Percentiles rank a stretch among this genome's conserved stretches.
These are phyloP conservation scores for Termitomyces sp. DNA, from an alignment of 768 basidiomycete genomes.

Conservation along the genomic window DNA sequence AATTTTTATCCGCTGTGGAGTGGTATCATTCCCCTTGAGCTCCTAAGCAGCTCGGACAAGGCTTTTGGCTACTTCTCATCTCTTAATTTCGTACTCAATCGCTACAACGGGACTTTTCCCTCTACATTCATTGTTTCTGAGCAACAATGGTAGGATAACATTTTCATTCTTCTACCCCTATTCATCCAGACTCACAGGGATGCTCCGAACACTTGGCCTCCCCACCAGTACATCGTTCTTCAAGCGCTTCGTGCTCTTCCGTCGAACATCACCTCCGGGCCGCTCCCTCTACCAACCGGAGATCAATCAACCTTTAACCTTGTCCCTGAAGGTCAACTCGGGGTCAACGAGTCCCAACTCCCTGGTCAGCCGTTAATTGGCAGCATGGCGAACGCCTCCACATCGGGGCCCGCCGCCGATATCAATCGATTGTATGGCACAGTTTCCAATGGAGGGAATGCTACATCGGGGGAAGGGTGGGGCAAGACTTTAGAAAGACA, in stretches of 20 bases:
- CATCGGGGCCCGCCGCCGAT: conserved; percentile 51
- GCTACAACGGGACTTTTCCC: conserved; percentile 86
- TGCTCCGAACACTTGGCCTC: conserved; percentile 86
- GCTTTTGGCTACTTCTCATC: conserved; percentile 71
- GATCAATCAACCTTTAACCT: conserved; percentile 60
- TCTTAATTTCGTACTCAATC: conserved; percentile 71
- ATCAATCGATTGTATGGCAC: conserved; percentile 47
- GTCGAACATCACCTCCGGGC: conserved; percentile 54
- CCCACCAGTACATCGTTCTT: conserved; percentile 77
- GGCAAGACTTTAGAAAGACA: conserved; percentile 54
- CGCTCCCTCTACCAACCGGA: conserved; percentile 43
- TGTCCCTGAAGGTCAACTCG: conserved; percentile 79
- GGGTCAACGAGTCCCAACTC: conserved; percentile 60
- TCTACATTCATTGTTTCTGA: conserved; percentile 74
- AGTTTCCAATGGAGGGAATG: conserved; percentile 67
- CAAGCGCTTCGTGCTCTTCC: conserved; percentile 74
- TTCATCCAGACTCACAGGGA: conserved; percentile 41
- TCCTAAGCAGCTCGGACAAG: conserved; percentile 48
- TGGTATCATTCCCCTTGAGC: conserved; percentile 72
- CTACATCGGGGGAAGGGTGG: conserved; percentile 59
- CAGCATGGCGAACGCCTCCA: conserved; percentile 36
- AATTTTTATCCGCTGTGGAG: conserved; percentile 86
- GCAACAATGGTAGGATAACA: conserved; percentile 60
- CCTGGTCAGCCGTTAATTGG: conserved; percentile 55
- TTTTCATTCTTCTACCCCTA: not conserved